These are phyloP conservation scores for Ettlia oleoabundans DNA, from an alignment of 139 green algal species.

Conservation along the genomic window DNA sequence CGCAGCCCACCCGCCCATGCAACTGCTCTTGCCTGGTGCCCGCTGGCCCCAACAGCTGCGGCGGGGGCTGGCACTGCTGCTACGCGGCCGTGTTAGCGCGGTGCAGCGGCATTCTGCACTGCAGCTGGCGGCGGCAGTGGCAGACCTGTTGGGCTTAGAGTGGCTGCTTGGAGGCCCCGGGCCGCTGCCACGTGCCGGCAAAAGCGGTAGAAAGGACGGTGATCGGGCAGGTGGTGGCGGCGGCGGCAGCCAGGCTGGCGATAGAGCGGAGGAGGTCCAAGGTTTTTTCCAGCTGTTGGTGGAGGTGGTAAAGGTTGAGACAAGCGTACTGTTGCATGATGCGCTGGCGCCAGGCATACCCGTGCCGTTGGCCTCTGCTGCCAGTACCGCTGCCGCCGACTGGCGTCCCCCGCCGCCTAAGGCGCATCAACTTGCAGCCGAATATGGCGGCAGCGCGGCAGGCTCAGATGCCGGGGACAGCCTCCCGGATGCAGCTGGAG, in stretches of 20 bases:
- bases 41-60: slow-evolving; percentile 51
- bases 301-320: slow-evolving; percentile 59
- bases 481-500: not conserved
- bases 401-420: not conserved
- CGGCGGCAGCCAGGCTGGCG: not conserved
- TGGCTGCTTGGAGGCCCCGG: slow-evolving; percentile 67
- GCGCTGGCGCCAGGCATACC: slow-evolving; percentile 36
- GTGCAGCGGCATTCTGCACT: slow-evolving; percentile 66
- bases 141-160: slow-evolving; percentile 41
- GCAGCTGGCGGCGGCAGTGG: slow-evolving; percentile 56
- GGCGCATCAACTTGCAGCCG: not conserved
- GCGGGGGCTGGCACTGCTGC: slow-evolving; percentile 44
- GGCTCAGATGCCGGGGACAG: not conserved
- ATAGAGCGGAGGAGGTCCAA: not conserved
- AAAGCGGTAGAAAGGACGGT: not conserved
- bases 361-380: slow-evolving; percentile 17
- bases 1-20: not conserved
- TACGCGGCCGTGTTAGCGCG: slow-evolving; percentile 39
- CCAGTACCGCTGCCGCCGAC: not conserved
- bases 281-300: slow-evolving; percentile 60
- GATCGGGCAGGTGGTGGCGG: not conserved
- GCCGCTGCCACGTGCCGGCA: no score
- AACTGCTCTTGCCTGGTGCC: not conserved
- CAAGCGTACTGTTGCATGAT: slow-evolving; percentile 60
- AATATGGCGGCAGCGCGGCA: slow-evolving; percentile 1